Conservation (phyloP, 2,329 filamentous ascomycete genomes). For the Hypoxylon sp. region DNA sequence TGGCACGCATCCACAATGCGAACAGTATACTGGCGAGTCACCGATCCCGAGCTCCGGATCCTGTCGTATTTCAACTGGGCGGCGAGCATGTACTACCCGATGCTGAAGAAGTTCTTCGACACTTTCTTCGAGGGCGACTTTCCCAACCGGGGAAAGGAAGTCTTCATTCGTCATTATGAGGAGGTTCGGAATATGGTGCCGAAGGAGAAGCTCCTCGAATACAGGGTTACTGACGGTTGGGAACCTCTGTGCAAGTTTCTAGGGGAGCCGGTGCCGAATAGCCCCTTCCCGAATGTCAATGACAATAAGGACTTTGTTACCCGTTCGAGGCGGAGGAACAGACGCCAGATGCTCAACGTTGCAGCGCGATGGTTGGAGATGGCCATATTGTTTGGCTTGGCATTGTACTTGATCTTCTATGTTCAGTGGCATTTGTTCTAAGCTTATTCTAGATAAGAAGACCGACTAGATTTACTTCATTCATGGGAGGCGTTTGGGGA, state of each 20-base stretch:
- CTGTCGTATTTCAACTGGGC: conserved; percentile 74
- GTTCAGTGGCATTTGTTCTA: conserved; percentile 46
- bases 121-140: conserved; percentile 79
- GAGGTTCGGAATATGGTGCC: conserved; percentile 53
- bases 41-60: conserved; percentile 72
- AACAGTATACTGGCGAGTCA: conserved; percentile 77
- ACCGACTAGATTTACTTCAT: not conserved
- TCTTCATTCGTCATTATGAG: conserved; percentile 63
- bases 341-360: conserved; percentile 65
- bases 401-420: conserved; percentile 50
- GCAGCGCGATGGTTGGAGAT: conserved; percentile 48
- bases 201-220: conserved; percentile 53
- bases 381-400: conserved; percentile 52
- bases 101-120: conserved; percentile 79
- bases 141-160: conserved; percentile 73
- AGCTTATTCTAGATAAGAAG: not conserved
- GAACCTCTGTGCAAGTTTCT: conserved; percentile 58
- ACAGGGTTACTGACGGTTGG: conserved; percentile 56
- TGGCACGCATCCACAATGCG: conserved; percentile 75
- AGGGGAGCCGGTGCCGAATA: conserved; percentile 53
- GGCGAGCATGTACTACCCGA: conserved; percentile 77
- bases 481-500: not conserved
- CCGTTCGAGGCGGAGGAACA: conserved; percentile 62
- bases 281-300: conserved; percentile 63
- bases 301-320: conserved; percentile 64